Conservation (phyloP, 352 stramenopile genomes). For the Globisporangium echinulatum region DNA sequence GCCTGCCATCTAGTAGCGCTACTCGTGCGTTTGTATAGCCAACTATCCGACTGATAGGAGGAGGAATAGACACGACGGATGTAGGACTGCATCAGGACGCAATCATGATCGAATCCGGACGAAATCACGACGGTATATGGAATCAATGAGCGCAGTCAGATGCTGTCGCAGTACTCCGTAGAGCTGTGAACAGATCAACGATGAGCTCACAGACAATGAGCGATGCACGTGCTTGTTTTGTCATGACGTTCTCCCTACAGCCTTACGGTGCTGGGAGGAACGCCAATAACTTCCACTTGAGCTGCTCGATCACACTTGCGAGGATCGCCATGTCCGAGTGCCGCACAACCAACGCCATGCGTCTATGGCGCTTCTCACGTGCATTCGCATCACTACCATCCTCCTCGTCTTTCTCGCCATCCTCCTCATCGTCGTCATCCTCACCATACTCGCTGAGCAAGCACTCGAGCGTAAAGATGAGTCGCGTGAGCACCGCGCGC, state of each 20-base stretch:
- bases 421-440: conserved; percentile 41
- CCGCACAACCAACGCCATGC: conserved; percentile 50
- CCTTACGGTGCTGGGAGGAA: conserved; percentile 27
- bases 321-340: conserved; percentile 63
- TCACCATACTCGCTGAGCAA: conserved; percentile 46
- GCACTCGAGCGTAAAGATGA: conserved; percentile 60
- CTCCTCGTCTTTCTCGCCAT: conserved; percentile 28
- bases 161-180: background rate
- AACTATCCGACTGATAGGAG: too few relatives aligned
- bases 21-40: too few relatives aligned
- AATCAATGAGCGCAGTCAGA: too few relatives aligned
- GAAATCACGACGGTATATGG: too few relatives aligned
- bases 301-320: conserved; percentile 52
- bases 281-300: conserved; percentile 64
- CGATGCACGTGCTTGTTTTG: too few relatives aligned
- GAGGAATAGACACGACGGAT: too few relatives aligned
- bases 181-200: conserved; percentile 8
- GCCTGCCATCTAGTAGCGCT: conserved; percentile 19
- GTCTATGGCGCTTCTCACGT: conserved; percentile 28
- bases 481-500: conserved; percentile 30
- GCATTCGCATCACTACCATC: conserved; percentile 2
- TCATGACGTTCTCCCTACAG: too few relatives aligned
- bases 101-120: too few relatives aligned
- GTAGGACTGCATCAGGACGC: too few relatives aligned
- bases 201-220: too few relatives aligned